phyloP scores from a whole-genome alignment of 495 filamentous ascomycete species.

The Ramalina peruviana region DNA sequence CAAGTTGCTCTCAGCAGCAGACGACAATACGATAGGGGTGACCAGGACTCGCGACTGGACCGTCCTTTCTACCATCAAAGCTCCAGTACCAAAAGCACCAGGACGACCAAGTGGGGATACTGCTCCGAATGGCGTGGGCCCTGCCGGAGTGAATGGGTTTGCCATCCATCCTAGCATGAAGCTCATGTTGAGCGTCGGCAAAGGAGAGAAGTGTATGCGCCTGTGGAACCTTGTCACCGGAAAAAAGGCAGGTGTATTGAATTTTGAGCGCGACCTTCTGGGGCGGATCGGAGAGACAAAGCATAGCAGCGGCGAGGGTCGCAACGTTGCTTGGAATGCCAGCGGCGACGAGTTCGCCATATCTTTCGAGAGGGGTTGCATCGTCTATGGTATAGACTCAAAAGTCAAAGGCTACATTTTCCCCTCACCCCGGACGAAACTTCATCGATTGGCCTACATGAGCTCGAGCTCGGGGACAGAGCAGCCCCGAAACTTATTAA shows the following conservation, averaged over 20 bases:
- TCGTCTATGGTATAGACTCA: conserved; percentile 80
- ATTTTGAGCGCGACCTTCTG: conserved; percentile 57
- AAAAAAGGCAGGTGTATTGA: conserved; percentile 84
- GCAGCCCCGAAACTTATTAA: conserved; percentile 42
- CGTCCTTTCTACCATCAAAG: conserved; percentile 78
- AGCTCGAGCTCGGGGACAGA: conserved; percentile 24
- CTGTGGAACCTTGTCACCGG: conserved; percentile 96
- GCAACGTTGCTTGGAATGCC: conserved; percentile 66
- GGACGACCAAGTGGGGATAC: conserved; percentile 87
- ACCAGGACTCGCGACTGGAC: conserved; percentile 81
- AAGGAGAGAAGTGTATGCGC: conserved; percentile 79
- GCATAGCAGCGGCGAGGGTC: conserved; percentile 69
- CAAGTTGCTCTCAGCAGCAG: conserved; percentile 71
- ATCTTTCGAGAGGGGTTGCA: conserved; percentile 70
- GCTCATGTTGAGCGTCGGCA: conserved; percentile 81
- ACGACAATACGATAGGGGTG: conserved; percentile 81
- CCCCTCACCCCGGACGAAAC: conserved; percentile 55
- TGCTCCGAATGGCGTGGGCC: conserved; percentile 65
- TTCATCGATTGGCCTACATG: conserved; percentile 70
- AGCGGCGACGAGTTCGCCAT: conserved; percentile 72
- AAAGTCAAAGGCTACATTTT: conserved; percentile 58
- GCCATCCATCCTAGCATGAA: conserved; percentile 93
- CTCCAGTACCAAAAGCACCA: conserved; percentile 66
- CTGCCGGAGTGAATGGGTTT: conserved; percentile 86
- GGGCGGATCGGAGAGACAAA: conserved; percentile 59